Evolutionary conservation across 148 eudicot species (phyloP), one percentile per base, ranked within the genome.

Genomic region (Linanthus parryae): DNA sequence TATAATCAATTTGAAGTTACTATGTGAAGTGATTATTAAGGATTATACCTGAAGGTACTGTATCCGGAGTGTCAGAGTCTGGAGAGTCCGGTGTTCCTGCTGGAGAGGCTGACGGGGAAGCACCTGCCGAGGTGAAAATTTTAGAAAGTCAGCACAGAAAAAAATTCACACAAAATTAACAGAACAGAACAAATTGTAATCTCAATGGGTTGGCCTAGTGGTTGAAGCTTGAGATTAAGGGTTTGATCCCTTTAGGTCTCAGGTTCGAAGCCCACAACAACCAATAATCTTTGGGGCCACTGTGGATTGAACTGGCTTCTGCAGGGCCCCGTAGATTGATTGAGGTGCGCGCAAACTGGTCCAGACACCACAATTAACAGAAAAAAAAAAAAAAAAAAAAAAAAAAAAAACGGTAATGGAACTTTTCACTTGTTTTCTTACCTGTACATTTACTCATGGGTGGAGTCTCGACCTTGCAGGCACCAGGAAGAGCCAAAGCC

Each of bases 401-500:
- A 14, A n/a, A 38, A 3, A 3, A 3, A 38, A 8, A 14, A 4
- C 7, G 14, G 4, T 38, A 5, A 13, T 27, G 18, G 6, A 22
- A 14, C 8, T 13, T 13, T 13, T 15, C 27, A 24, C 26, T 7
- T 13, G 15, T 13, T 21, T 3, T 44, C 20, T 22, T 12, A 21
- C 49, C 49, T 8, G 21, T 44, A 15, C 49, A 44, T 21, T 1
- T 2, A 29, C 62, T 69, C n/a, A 41, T 24, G 2, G 65, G 45
- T 20, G 71, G 74, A 18, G 74, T 74, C 34, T 65, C 57, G 22
- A 74, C 74, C 17, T 74, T 69, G 62, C 79, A 74, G 53, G 65
- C 65, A 2, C 26, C 37, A 18, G 79, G 74, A 17, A 74, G 40
- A 50, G 60, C 79, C 10, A 65, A 44, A 41, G 74, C 74, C 47